Percentiles rank a stretch among this genome's conserved stretches.
phyloP scores from a whole-genome alignment of 371 early-diverging fungal genomes.

The Gilbertella persicaria region DNA sequence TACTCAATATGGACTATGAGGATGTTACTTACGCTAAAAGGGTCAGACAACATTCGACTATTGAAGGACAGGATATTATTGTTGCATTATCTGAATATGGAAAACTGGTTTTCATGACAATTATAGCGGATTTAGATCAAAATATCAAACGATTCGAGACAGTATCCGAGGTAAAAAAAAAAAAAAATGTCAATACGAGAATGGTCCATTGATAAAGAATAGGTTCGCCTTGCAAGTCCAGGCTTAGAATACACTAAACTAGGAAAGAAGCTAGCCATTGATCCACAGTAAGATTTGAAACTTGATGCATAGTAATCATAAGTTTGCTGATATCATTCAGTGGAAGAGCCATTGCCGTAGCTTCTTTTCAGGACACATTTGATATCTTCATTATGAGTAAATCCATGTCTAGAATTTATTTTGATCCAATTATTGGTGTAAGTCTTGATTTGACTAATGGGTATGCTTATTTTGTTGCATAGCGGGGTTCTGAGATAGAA shows the following conservation, averaged over 20 bases:
- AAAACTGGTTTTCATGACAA: constrained; percentile 37
- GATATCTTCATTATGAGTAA: constrained; percentile 39
- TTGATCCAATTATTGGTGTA: constrained; percentile 43
- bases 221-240: constrained; percentile 37
- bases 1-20: background rate
- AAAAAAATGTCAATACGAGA: background rate
- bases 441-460: background rate
- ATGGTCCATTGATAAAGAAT: background rate
- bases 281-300: constrained; percentile 36
- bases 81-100: constrained; percentile 43
- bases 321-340: constrained; percentile 5
- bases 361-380: constrained; percentile 42
- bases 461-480: background rate
- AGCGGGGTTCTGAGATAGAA: constrained; percentile 38
- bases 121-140: constrained; percentile 6
- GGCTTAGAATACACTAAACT: constrained; percentile 39
- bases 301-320: background rate
- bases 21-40: constrained; percentile 10
- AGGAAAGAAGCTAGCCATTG: constrained; percentile 38
- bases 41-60: constrained; percentile 25
- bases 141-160: constrained; percentile 35
- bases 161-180: constrained; percentile 26
- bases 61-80: constrained; percentile 37
- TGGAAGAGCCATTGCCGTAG: constrained; percentile 43
- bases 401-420: constrained; percentile 25